Conservation (phyloP, 2,329 filamentous ascomycete genomes). For the Neurospora crassa region DNA sequence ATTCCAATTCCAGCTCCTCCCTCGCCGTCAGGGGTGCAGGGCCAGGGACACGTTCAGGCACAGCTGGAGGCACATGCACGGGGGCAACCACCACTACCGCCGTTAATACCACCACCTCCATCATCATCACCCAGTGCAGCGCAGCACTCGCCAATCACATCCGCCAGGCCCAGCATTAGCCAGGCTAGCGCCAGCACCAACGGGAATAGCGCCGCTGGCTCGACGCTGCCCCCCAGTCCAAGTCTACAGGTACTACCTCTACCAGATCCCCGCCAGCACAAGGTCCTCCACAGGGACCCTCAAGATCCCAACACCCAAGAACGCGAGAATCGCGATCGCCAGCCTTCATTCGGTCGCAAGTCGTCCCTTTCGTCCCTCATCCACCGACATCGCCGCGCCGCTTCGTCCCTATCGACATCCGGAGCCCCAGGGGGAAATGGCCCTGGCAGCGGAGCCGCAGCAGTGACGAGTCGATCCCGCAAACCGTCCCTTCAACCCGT, state of each 20-base stretch:
- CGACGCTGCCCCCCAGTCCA: not conserved
- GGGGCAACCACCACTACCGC: not conserved
- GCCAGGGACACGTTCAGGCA: not conserved
- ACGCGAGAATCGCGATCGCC: conserved; percentile 37
- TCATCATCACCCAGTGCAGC: not conserved
- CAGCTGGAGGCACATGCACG: not conserved
- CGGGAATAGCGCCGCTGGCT: not conserved
- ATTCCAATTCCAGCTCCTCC: not conserved
- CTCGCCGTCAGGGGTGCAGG: not conserved
- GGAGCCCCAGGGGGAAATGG: conserved; percentile 17
- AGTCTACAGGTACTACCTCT: too few species aligned
- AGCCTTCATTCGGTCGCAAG: conserved; percentile 44
- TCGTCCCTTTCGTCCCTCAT: conserved; percentile 38
- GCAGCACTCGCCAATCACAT: conserved; percentile 3
- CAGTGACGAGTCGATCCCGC: not conserved
- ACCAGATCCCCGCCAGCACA: conserved; percentile 16
- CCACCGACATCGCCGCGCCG: conserved; percentile 28
- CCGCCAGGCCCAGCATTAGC: conserved; percentile 2
- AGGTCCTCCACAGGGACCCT: conserved; percentile 25
- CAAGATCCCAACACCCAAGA: not conserved
- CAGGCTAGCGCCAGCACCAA: conserved; percentile 7
- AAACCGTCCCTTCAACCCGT: conserved; percentile 3
- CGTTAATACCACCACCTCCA: not conserved
- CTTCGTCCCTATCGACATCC: conserved; percentile 32
- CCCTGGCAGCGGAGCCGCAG: conserved; percentile 12